Evolutionary conservation across 345 rosid genomes (phyloP).

Genomic region (Cardamine chenopodiifolia): DNA sequence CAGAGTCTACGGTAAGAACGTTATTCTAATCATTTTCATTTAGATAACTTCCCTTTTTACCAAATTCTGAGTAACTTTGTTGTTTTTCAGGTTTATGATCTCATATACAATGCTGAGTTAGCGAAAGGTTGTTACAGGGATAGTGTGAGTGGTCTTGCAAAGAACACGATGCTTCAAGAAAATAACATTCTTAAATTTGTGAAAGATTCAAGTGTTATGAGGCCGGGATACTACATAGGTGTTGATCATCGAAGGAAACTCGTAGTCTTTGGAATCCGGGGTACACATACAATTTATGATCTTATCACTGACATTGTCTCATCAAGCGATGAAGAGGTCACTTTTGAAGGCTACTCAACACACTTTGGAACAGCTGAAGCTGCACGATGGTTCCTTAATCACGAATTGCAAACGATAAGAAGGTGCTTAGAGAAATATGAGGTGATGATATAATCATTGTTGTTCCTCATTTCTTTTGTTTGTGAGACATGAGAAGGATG

Average conservation of each 20-base stretch:
- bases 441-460: slow-evolving; percentile 48
- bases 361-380: slow-evolving; percentile 98
- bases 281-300: slow-evolving; percentile 88
- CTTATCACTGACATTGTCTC: slow-evolving; percentile 83
- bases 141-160: slow-evolving; percentile 56
- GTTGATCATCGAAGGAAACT: slow-evolving; percentile 76
- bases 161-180: slow-evolving; percentile 82
- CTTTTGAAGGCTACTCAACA: slow-evolving; percentile 87
- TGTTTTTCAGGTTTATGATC: slow-evolving; percentile 65
- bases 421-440: slow-evolving; percentile 67
- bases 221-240: slow-evolving; percentile 89
- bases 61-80: slow-evolving; percentile 22
- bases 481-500: slow-evolving; percentile 24
- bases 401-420: slow-evolving; percentile 71
- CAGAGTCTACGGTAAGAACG: slow-evolving; percentile 60
- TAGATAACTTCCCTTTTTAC: slow-evolving; percentile 1
- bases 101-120: slow-evolving; percentile 81
- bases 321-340: slow-evolving; percentile 77
- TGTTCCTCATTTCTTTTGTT: slow-evolving; percentile 12
- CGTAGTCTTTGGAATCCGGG: slow-evolving; percentile 77
- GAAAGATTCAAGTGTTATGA: slow-evolving; percentile 76
- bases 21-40: slow-evolving; percentile 7
- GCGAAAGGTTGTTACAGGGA: slow-evolving; percentile 79
- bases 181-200: slow-evolving; percentile 72
- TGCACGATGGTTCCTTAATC: slow-evolving; percentile 90